Percentiles rank a stretch among this genome's conserved stretches.
phyloP scores from a whole-genome alignment of 805 yeast species.

The Brettanomyces anomalus region DNA sequence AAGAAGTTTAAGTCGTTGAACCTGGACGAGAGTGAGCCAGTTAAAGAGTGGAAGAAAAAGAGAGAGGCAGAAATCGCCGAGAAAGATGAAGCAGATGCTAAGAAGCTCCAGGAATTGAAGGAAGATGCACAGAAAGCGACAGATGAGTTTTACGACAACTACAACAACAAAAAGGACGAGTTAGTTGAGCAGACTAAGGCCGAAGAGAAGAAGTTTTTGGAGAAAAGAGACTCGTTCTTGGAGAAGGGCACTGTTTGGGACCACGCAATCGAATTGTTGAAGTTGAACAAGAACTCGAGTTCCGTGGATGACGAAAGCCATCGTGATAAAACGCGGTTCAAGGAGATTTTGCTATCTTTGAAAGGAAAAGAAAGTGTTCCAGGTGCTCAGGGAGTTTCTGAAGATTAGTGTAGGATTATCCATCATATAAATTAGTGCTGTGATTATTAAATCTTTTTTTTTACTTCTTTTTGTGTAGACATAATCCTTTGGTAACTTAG shows the following conservation, averaged over 20 bases:
- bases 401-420: neutral
- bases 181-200: slow-evolving; percentile 51
- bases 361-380: slow-evolving; percentile 48
- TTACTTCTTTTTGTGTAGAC: too few species aligned
- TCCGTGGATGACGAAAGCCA: slow-evolving; percentile 23
- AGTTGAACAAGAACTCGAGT: slow-evolving; percentile 25
- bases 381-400: slow-evolving; percentile 44
- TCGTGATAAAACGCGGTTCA: slow-evolving; percentile 47
- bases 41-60: slow-evolving; percentile 74
- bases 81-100: slow-evolving; percentile 63
- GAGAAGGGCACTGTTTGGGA: slow-evolving; percentile 46
- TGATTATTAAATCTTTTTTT: too few species aligned
- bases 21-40: slow-evolving; percentile 46
- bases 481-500: too few species aligned
- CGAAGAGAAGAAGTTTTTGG: slow-evolving; percentile 64
- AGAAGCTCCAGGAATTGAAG: slow-evolving; percentile 57
- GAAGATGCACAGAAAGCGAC: slow-evolving; percentile 73
- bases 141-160: slow-evolving; percentile 88
- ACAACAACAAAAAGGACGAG: slow-evolving; percentile 74
- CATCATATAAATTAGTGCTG: too few species aligned
- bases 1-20: slow-evolving; percentile 29
- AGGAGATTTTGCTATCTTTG: slow-evolving; percentile 40
- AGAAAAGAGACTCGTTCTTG: slow-evolving; percentile 62
- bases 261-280: slow-evolving; percentile 39
- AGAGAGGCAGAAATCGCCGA: slow-evolving; percentile 69